Conservation (phyloP, 495 filamentous ascomycete genomes). For the Penicillium nucicola region DNA sequence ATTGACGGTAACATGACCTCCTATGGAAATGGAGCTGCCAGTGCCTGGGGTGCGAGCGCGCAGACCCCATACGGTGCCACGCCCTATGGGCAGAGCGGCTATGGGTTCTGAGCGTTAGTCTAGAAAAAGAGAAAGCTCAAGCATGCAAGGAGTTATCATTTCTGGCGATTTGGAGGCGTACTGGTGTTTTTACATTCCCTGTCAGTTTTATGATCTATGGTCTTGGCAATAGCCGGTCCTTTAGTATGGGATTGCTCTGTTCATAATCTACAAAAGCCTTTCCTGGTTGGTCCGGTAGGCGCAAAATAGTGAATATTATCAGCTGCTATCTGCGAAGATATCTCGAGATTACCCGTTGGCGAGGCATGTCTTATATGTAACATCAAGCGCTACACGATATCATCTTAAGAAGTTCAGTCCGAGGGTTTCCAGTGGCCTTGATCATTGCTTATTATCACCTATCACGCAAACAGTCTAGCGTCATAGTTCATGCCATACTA, state of each 20-base stretch:
- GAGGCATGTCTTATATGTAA: too few relatives aligned
- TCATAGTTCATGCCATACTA: too few relatives aligned
- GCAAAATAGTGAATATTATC: constrained; percentile 1
- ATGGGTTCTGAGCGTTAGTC: constrained; percentile 34
- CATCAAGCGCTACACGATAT: too few relatives aligned
- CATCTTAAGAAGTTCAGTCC: too few relatives aligned
- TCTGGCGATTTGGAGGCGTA: constrained; percentile 21
- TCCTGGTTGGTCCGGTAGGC: background rate
- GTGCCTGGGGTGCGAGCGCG: constrained; percentile 60
- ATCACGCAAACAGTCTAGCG: too few relatives aligned
- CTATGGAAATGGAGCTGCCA: constrained; percentile 59
- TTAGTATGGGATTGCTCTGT: constrained; percentile 10
- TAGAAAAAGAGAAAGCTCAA: constrained; percentile 12
- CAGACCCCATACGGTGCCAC: constrained; percentile 68
- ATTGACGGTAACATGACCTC: constrained; percentile 75
- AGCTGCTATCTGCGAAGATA: background rate
- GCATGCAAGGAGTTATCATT: constrained; percentile 25
- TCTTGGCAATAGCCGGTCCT: constrained; percentile 1
- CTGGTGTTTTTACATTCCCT: constrained; percentile 21
- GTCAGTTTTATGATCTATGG: constrained; percentile 7
- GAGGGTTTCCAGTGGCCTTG: too few relatives aligned
- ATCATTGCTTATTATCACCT: too few relatives aligned
- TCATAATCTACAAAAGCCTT: constrained; percentile 4
- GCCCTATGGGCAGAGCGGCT: constrained; percentile 61
- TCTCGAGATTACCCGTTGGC: background rate